These are phyloP conservation scores for Amoebophrya sp. DNA, from an alignment of 169 alveolate species.

Conservation along the genomic window DNA sequence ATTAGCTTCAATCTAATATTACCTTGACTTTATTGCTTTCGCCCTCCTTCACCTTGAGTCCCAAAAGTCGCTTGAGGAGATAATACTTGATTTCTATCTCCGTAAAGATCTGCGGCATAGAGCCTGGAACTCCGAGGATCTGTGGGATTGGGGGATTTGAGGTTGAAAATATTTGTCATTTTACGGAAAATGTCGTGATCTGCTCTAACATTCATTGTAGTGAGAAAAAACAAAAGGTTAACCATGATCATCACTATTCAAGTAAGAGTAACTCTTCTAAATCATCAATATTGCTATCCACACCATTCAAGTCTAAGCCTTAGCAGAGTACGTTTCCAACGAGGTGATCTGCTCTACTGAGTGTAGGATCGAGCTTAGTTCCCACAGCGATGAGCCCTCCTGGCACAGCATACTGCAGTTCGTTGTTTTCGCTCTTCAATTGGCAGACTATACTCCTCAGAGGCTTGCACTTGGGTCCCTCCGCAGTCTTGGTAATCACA, in stretches of 20 bases:
- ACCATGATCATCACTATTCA: too few species aligned
- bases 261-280: too few species aligned
- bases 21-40: conserved; percentile 88
- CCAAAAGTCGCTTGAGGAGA: conserved; percentile 49
- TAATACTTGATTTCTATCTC: conserved; percentile 70
- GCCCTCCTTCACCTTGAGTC: conserved; percentile 51
- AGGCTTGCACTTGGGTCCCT: conserved; percentile 65
- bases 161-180: too few species aligned
- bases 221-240: too few species aligned
- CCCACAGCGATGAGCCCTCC: conserved; percentile 96
- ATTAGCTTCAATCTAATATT: too few species aligned
- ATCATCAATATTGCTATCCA: too few species aligned
- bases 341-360: conserved; percentile 92
- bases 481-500: conserved; percentile 74
- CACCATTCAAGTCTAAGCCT: too few species aligned
- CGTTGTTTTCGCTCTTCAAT: conserved; percentile 84
- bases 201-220: too few species aligned
- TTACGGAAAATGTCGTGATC: too few species aligned
- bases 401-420: conserved; percentile 94
- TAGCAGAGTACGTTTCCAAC: conserved; percentile 84
- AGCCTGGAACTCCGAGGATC: conserved; percentile 87
- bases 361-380: conserved; percentile 91
- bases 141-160: conserved; percentile 46
- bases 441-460: conserved; percentile 24
- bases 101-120: conserved; percentile 83